Evolutionary conservation across 345 rosid species (phyloP), one percentile per base, ranked within the genome.

Genomic region (Eucalyptus cloeziana): DNA sequence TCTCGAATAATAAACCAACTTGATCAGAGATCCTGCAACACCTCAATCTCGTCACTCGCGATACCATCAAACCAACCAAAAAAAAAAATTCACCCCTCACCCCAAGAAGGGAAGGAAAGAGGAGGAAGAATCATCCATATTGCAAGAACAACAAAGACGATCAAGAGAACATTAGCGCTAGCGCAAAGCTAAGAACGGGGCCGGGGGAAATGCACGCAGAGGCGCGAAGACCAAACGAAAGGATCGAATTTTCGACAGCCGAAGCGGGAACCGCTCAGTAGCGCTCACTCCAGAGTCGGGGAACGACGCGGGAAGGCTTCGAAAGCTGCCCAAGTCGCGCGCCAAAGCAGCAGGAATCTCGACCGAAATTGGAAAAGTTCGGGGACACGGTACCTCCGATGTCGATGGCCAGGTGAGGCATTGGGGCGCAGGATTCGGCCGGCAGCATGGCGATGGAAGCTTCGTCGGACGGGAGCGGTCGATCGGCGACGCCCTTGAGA

Each of bases 381-480:
- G 16, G 69, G 8, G 83, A 81, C 90, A 87, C 30, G 83, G 60
- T 71, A 95, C 98, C 99, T 96, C 99, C 99, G 89, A 97, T 96
- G 93, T 97, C 99, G 88, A 97, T 93, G 89, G 98, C 95, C 94
- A 97, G 90, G 91, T 94, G 99, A 91, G 97, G 94, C 87, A 92
- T 93, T 91, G 91, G 96, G 88, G 89, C 49, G 43, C 64, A 71
- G 80, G 89, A 76, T 86, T 92, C 88, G 64, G 40, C 67, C 44
- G 64, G 83, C 83, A 64, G 37, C 85, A 31, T 60, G 76, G 89
- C 24, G 50, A 85, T 43, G 89, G 89, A 44, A n/a, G 54, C 47
- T 44, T 60, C 89, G 30, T 33, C 86, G 14, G 62, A 43, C 37
- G 37, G 54, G 10, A n/a, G 79, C 80, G 86, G 49, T 54, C 25